These are phyloP conservation scores for Brassica rapa DNA, from an alignment of 345 rosid genomes.

Conservation along the genomic window DNA sequence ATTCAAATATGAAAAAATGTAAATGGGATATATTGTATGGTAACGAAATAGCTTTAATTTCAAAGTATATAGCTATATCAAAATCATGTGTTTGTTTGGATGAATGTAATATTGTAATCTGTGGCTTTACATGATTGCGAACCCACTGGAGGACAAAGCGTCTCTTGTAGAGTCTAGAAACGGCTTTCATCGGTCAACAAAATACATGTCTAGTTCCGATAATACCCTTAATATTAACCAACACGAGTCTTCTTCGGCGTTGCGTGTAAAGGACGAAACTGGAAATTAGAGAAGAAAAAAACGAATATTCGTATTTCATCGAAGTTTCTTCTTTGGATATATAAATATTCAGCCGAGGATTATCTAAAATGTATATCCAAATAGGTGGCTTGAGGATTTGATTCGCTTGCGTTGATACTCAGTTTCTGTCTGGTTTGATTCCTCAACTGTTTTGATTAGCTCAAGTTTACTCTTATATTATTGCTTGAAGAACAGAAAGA, in stretches of 20 bases:
- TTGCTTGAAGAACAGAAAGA: conserved; percentile 7
- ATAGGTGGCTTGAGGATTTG: background rate
- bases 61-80: background rate
- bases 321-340: background rate
- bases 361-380: background rate
- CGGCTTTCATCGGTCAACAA: background rate
- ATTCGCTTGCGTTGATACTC: background rate
- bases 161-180: too few relatives aligned
- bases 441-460: background rate
- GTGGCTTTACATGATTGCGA: background rate
- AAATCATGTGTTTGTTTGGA: too few relatives aligned
- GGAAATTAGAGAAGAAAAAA: background rate
- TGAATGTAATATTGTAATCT: too few relatives aligned
- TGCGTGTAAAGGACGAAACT: background rate
- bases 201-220: background rate
- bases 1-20: conserved; percentile 1
- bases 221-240: background rate
- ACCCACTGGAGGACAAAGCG: too few relatives aligned
- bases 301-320: background rate
- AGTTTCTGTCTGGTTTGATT: background rate
- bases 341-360: background rate
- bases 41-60: background rate
- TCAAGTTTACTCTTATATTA: background rate
- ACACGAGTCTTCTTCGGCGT: background rate
- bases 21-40: background rate